Conservation (phyloP, 2,329 filamentous ascomycete genomes). For the Ascochyta fabae region DNA sequence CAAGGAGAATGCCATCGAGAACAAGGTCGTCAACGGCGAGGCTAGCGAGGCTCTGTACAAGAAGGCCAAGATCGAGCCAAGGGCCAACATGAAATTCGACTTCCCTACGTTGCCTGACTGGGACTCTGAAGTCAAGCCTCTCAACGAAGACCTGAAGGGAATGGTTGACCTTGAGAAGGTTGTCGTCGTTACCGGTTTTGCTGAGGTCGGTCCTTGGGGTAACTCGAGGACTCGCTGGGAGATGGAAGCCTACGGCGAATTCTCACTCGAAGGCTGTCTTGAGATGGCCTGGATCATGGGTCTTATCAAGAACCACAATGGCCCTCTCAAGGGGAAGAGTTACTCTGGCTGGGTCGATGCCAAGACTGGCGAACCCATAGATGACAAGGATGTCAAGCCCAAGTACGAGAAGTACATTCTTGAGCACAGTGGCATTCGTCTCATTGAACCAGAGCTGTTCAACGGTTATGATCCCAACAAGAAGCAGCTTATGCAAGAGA, state of each 20-base stretch:
- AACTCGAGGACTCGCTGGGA: slow-evolving; percentile 98
- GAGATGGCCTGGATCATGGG: slow-evolving; percentile 99
- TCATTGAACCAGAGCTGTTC: slow-evolving; percentile 97
- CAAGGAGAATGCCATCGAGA: slow-evolving; percentile 94
- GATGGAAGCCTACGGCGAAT: slow-evolving; percentile 97
- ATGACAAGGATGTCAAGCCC: slow-evolving; percentile 95
- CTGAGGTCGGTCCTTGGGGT: slow-evolving; percentile 96
- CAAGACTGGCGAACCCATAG: slow-evolving; percentile 93
- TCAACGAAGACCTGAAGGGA: slow-evolving; percentile 87
- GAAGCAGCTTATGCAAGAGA: slow-evolving; percentile 97
- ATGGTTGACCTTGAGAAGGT: slow-evolving; percentile 99
- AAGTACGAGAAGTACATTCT: slow-evolving; percentile 98
- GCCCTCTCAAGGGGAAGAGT: slow-evolving; percentile 90
- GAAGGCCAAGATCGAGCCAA: slow-evolving; percentile 89
- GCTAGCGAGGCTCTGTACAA: slow-evolving; percentile 91
- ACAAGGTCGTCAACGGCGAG: slow-evolving; percentile 96
- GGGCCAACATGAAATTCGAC: slow-evolving; percentile 97
- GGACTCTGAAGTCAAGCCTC: slow-evolving; percentile 86
- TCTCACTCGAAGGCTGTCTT: slow-evolving; percentile 95
- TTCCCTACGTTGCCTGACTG: slow-evolving; percentile 92
- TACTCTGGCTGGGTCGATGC: slow-evolving; percentile 97
- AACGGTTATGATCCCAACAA: slow-evolving; percentile 96
- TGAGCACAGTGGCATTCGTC: slow-evolving; percentile 94
- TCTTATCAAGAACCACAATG: slow-evolving; percentile 98
- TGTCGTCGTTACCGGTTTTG: slow-evolving; percentile 95